These are phyloP conservation scores for Colletotrichum lentis DNA, from an alignment of 2,329 filamentous ascomycete species.

Conservation along the genomic window DNA sequence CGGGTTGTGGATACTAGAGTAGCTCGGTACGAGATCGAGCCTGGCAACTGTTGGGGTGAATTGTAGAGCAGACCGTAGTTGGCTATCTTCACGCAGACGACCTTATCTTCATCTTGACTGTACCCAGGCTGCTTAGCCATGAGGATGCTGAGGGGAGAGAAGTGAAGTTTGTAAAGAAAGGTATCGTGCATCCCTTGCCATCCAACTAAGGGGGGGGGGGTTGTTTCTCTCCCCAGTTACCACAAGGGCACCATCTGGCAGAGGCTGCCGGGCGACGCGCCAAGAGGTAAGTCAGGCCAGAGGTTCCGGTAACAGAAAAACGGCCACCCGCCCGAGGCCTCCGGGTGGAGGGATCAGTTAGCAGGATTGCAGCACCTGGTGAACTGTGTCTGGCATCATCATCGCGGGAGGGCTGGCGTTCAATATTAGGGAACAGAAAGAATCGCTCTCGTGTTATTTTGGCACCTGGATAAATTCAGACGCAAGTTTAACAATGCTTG, in stretches of 20 bases:
- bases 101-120: no score
- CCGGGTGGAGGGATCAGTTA: neutral
- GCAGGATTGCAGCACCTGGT: no score
- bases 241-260: neutral
- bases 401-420: neutral
- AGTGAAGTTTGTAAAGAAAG: no score
- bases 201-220: no score
- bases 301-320: neutral
- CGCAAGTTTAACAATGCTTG: neutral
- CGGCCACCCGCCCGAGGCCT: neutral
- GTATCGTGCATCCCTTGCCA: neutral
- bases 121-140: no score
- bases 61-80: no score
- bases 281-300: neutral
- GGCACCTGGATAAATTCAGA: neutral
- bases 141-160: no score
- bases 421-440: neutral
- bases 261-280: neutral
- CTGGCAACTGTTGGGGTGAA: no score
- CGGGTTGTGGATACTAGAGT: no score
- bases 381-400: neutral
- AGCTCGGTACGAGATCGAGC: no score
- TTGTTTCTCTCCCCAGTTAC: neutral
- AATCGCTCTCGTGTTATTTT: neutral
- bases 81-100: no score